Conservation (phyloP, 2,329 filamentous ascomycete species). For the Pestalotiopsis sp. region DNA sequence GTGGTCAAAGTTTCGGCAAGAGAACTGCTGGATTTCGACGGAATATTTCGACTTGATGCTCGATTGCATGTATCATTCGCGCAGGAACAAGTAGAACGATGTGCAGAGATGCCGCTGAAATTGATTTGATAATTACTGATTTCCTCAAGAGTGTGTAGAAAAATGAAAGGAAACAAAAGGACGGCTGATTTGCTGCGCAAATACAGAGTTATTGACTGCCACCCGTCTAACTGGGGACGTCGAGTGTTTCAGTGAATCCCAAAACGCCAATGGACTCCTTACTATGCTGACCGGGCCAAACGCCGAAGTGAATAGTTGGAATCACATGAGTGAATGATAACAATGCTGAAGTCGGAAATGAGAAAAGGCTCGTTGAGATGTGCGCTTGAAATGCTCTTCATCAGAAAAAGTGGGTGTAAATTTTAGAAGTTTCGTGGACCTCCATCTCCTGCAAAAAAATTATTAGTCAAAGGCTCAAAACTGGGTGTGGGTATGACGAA, state of each 20-base stretch:
- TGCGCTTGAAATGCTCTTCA: constrained; percentile 36
- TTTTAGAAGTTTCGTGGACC: constrained; percentile 97
- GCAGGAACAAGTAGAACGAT: background rate
- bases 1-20: no score
- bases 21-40: no score
- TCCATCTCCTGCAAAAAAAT: constrained; percentile 85
- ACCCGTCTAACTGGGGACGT: background rate
- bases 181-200: background rate
- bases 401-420: constrained; percentile 99
- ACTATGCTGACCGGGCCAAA: constrained; percentile 57
- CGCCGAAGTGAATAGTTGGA: constrained; percentile 49
- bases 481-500: background rate
- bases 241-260: constrained; percentile 15
- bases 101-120: background rate
- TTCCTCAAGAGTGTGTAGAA: background rate
- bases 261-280: constrained; percentile 56
- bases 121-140: background rate
- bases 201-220: background rate
- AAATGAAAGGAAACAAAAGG: background rate
- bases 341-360: constrained; percentile 32
- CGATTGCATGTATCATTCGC: background rate
- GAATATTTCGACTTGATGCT: background rate
- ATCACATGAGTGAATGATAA: constrained; percentile 48
- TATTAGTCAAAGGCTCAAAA: constrained; percentile 30
- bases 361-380: constrained; percentile 27